Conservation (phyloP, 305 asterid species). For the Lippia alba region DNA sequence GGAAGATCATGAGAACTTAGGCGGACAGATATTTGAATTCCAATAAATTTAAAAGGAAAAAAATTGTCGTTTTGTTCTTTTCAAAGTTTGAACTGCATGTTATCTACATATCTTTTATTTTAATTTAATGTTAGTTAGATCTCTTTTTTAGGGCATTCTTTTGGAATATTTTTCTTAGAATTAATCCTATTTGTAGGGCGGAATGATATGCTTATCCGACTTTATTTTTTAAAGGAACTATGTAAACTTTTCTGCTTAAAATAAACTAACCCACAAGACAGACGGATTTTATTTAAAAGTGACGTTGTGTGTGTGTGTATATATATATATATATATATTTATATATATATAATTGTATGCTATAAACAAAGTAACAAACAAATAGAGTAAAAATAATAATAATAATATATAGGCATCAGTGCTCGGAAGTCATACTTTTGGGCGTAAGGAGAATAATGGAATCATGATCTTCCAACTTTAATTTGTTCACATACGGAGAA, state of each 20-base stretch:
- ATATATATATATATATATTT: too few relatives aligned
- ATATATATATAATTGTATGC: too few relatives aligned
- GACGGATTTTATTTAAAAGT: too few relatives aligned
- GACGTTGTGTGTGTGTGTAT: too few relatives aligned
- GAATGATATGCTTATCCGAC: slow-evolving; percentile 34
- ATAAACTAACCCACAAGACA: too few relatives aligned
- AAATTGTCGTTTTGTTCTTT: slow-evolving; percentile 39
- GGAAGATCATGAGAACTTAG: slow-evolving; percentile 36
- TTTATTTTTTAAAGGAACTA: too few relatives aligned
- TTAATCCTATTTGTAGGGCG: slow-evolving; percentile 24
- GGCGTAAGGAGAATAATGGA: slow-evolving; percentile 4
- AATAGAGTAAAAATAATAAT: not conserved
- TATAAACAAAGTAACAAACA: too few relatives aligned
- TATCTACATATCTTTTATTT: not conserved
- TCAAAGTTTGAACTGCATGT: slow-evolving; percentile 20
- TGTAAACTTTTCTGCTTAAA: too few relatives aligned
- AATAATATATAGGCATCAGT: not conserved
- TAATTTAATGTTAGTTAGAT: not conserved
- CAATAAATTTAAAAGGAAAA: not conserved
- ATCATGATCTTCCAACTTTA: slow-evolving; percentile 12
- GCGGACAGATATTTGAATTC: slow-evolving; percentile 33
- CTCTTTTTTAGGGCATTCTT: slow-evolving; percentile 30
- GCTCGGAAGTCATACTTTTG: not conserved
- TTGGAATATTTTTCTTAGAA: slow-evolving; percentile 32
- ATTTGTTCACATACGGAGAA: not conserved